Evolutionary conservation across 1,284 basidiomycete genomes (phyloP).

Genomic region (Veloporphyrellus conicus): DNA sequence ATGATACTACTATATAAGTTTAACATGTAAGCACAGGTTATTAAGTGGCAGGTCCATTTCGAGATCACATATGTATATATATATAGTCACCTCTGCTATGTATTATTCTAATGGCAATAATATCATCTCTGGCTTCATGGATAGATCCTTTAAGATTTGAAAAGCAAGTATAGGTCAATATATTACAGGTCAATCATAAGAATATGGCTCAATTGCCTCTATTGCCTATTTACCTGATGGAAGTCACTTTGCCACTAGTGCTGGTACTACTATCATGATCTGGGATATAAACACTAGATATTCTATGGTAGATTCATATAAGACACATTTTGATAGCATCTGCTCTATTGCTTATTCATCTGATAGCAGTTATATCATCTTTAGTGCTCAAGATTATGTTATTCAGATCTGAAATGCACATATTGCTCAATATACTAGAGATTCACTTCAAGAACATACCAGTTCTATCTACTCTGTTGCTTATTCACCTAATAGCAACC

Average conservation of each 20-base stretch:
- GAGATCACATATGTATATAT: too few relatives aligned
- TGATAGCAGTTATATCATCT: slow-evolving; percentile 15
- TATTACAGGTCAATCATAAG: background rate
- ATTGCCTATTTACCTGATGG: too few relatives aligned
- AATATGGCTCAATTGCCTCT: background rate
- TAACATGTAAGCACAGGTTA: too few relatives aligned
- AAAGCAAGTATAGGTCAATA: slow-evolving; percentile 11
- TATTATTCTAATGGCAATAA: background rate
- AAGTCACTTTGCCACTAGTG: slow-evolving; percentile 5
- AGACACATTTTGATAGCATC: background rate
- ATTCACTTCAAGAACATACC: slow-evolving; percentile 6
- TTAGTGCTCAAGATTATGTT: slow-evolving; percentile 9
- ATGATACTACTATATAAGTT: too few relatives aligned
- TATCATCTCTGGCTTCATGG: slow-evolving; percentile 15
- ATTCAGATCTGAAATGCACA: slow-evolving; percentile 12
- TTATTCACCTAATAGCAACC: slow-evolving; percentile 17
- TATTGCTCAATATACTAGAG: slow-evolving; percentile 5
- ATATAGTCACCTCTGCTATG: background rate
- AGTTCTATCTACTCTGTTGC: slow-evolving; percentile 9
- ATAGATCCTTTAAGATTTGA: slow-evolving; percentile 15
- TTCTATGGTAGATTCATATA: background rate
- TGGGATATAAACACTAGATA: slow-evolving; percentile 10
- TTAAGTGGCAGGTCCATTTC: too few relatives aligned
- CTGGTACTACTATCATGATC: background rate
- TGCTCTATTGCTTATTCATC: slow-evolving; percentile 15